Base-by-base conservation (phyloP, 2,329 filamentous ascomycete species). In the Dryadomyces quercus-mongolicae region DNA sequence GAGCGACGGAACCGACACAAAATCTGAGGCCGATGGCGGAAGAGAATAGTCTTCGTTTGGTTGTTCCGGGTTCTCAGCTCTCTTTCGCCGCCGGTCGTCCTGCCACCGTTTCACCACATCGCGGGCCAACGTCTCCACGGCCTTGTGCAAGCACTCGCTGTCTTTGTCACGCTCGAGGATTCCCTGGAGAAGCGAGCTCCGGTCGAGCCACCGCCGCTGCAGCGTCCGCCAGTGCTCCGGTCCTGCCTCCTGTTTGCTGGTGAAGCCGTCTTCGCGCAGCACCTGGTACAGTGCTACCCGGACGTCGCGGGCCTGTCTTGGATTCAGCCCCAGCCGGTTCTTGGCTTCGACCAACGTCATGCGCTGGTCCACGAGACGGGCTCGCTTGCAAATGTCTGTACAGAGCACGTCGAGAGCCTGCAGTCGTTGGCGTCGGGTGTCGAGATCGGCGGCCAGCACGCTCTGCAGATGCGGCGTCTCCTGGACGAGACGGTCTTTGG, bases 381-480 rank as follows among this genome's bases (percentile, higher is more conserved):
- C 83, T 20, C 85, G 75, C 68, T 93, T 93, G 1, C 86, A 91
- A 34, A 92, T 85, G 68, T 92, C 87, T 31, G 81, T 85, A 63
- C 86, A 90, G 22, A 94, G 83, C 48, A 89, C 78, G 64, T 94
- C 88, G 5, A 94, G 71, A 0, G 87, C 86, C 48, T 88, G 72
- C 12, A 25, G 81, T 71, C 2, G 70, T 68, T 5, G 25, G 8
- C 25, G 25, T 5, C 25, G 8, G 25, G 25, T 31, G 25, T 31
- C 25, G 25, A 8, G n/a, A n/a, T n/a, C n/a, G n/a, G n/a, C n/a
- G n/a, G n/a, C n/a, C n/a, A n/a, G n/a, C n/a, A n/a, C 25, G 25
- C 25, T 4, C 57, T 82, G 77, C 16, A 94, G 71, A 60, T 86
- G 82, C 15, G 75, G 69, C 25, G 78, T 82, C 61, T 0, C 86